These are phyloP conservation scores for Fraxinus platypoda DNA, from an alignment of 305 asterid species.

Conservation along the genomic window DNA sequence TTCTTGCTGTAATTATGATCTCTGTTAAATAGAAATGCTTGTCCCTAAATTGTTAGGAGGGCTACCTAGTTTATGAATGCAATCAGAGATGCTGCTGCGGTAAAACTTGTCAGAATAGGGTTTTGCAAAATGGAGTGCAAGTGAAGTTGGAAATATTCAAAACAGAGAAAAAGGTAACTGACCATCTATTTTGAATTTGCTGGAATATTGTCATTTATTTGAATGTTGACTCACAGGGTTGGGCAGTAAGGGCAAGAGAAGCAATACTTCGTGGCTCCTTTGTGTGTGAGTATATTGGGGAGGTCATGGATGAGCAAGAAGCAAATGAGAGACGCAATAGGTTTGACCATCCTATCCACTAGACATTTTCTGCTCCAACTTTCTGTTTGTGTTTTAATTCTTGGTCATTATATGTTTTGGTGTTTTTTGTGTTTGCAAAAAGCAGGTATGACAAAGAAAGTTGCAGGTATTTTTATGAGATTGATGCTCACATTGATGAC, in stretches of 20 bases:
- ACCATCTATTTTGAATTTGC: slow-evolving; percentile 15
- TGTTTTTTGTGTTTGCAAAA: slow-evolving; percentile 22
- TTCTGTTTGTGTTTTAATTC: slow-evolving; percentile 2
- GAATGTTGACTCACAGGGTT: slow-evolving; percentile 63
- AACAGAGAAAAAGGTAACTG: slow-evolving; percentile 78
- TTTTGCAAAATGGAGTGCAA: slow-evolving; percentile 86
- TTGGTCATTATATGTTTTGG: slow-evolving; percentile 2
- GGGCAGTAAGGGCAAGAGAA: slow-evolving; percentile 95
- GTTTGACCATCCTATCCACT: slow-evolving; percentile 30
- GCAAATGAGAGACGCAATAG: slow-evolving; percentile 80
- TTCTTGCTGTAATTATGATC: not conserved
- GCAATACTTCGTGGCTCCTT: slow-evolving; percentile 86
- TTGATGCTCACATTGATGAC: slow-evolving; percentile 70
- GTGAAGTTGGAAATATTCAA: slow-evolving; percentile 88
- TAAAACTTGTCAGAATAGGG: slow-evolving; percentile 82
- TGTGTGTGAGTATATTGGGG: slow-evolving; percentile 94
- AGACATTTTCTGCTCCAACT: slow-evolving; percentile 2
- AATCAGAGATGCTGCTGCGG: slow-evolving; percentile 78
- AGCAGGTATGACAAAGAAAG: slow-evolving; percentile 64
- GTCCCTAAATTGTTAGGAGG: slow-evolving; percentile 63
- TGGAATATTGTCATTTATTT: slow-evolving; percentile 11
- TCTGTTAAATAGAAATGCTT: slow-evolving; percentile 9
- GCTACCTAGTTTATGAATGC: slow-evolving; percentile 95
- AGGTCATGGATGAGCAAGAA: slow-evolving; percentile 79
- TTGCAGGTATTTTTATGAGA: slow-evolving; percentile 64